These are phyloP conservation scores for Phytophthora boehmeriae DNA, from an alignment of 352 stramenopile species.

Conservation along the genomic window DNA sequence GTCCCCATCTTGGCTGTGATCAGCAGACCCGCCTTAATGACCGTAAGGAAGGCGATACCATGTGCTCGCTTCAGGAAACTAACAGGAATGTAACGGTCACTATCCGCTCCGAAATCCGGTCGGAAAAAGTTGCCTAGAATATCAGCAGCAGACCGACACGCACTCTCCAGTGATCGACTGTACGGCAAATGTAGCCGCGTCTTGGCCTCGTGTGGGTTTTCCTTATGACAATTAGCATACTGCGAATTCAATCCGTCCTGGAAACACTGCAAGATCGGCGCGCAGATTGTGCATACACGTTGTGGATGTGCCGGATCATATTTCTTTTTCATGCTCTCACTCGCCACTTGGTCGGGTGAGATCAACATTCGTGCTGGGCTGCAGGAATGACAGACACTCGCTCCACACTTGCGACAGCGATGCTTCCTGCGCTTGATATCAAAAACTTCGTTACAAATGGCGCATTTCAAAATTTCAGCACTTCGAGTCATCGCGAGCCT, in stretches of 20 bases:
- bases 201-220: conserved; percentile 78
- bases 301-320: conserved; percentile 78
- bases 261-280: conserved; percentile 74
- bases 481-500: conserved; percentile 46
- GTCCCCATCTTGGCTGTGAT: conserved; percentile 84
- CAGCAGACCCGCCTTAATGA: conserved; percentile 85
- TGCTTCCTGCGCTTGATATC: conserved; percentile 79
- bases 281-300: conserved; percentile 83
- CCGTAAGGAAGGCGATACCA: conserved; percentile 85
- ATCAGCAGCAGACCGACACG: conserved; percentile 73
- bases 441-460: conserved; percentile 80
- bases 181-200: conserved; percentile 75
- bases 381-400: conserved; percentile 70
- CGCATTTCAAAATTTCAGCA: conserved; percentile 64
- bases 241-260: conserved; percentile 71
- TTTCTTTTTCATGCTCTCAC: conserved; percentile 49
- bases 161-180: conserved; percentile 75
- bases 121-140: conserved; percentile 89
- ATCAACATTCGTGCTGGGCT: conserved; percentile 80
- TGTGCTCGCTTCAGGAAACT: conserved; percentile 84
- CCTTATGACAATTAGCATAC: conserved; percentile 86
- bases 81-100: conserved; percentile 79
- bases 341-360: conserved; percentile 63
- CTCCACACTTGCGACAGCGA: conserved; percentile 77
- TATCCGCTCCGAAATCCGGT: conserved; percentile 63